A percentile compares a stretch with the other conserved stretches of the same genome.
These are phyloP conservation scores for Carex sylvatica DNA, from an alignment of 202 grass and related monocot species.

Conservation along the genomic window DNA sequence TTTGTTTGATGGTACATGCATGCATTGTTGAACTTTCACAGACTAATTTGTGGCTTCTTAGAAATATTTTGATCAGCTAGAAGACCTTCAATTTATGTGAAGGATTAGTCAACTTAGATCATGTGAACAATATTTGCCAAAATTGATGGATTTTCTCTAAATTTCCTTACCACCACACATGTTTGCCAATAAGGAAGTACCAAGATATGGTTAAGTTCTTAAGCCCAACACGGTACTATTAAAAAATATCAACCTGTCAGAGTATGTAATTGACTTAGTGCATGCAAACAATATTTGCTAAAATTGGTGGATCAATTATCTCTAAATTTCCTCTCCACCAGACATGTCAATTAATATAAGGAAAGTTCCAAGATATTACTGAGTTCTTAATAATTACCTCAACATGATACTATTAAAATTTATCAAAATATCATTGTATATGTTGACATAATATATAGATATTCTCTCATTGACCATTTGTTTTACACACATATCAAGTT, in stretches of 20 bases:
- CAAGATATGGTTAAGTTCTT: neutral
- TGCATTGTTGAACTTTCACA: neutral
- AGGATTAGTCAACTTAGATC: too few relatives aligned
- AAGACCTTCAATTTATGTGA: neutral
- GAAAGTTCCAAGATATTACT: neutral
- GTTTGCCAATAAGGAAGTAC: too few relatives aligned
- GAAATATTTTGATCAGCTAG: neutral
- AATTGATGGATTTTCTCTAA: neutral
- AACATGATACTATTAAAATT: neutral
- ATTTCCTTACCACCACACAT: too few relatives aligned
- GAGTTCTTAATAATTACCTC: neutral
- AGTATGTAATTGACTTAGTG: too few relatives aligned
- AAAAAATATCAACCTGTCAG: too few relatives aligned
- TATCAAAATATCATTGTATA: neutral
- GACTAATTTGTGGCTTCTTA: neutral
- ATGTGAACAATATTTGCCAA: too few relatives aligned
- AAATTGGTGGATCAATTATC: neutral
- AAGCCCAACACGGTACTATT: too few relatives aligned
- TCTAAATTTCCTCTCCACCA: neutral
- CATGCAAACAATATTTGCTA: neutral
- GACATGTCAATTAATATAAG: neutral
- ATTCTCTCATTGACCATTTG: neutral
- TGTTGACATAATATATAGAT: neutral
- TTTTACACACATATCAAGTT: neutral
- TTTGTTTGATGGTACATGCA: neutral